These are phyloP conservation scores for Kwoniella botswanensis DNA, from an alignment of 768 basidiomycete genomes.

Conservation along the genomic window DNA sequence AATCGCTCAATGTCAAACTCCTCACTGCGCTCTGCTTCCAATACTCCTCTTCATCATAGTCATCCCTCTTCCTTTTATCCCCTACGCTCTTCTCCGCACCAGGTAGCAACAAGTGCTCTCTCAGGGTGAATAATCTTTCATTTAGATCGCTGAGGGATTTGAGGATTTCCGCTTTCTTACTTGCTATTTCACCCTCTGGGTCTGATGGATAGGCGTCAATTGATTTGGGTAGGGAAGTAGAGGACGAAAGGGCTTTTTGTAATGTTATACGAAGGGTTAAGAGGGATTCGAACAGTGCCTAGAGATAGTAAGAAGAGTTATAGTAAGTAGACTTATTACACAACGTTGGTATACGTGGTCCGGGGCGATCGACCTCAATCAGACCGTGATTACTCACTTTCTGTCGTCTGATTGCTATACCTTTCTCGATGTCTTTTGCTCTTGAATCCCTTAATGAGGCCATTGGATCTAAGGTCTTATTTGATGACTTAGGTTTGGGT, in stretches of 20 bases:
- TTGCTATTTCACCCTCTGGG: slow-evolving; percentile 29
- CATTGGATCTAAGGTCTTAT: slow-evolving; percentile 47
- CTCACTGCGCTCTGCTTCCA: slow-evolving; percentile 43
- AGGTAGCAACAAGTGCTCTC: slow-evolving; percentile 48
- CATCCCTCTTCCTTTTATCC: slow-evolving; percentile 44
- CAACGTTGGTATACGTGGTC: too few relatives aligned
- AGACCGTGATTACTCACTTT: slow-evolving; percentile 64
- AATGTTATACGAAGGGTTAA: slow-evolving; percentile 89
- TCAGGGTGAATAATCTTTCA: slow-evolving; percentile 56
- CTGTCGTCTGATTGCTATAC: slow-evolving; percentile 80
- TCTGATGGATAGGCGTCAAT: slow-evolving; percentile 15
- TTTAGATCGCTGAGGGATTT: slow-evolving; percentile 37
- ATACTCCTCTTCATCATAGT: slow-evolving; percentile 37
- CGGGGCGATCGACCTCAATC: too few relatives aligned
- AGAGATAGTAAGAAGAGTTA: too few relatives aligned
- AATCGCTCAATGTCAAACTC: slow-evolving; percentile 39
- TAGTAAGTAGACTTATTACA: too few relatives aligned
- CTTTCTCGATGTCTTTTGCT: slow-evolving; percentile 65
- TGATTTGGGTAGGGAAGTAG: slow-evolving; percentile 64
- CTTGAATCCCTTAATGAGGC: slow-evolving; percentile 48
- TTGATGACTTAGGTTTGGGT: slow-evolving; percentile 37
- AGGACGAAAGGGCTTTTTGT: slow-evolving; percentile 74
- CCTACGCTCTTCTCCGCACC: slow-evolving; percentile 13
- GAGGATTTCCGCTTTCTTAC: slow-evolving; percentile 28
- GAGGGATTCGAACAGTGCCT: slow-evolving; percentile 80